These are phyloP conservation scores for Pholiota conissans DNA, from an alignment of 768 basidiomycete genomes.

Conservation along the genomic window DNA sequence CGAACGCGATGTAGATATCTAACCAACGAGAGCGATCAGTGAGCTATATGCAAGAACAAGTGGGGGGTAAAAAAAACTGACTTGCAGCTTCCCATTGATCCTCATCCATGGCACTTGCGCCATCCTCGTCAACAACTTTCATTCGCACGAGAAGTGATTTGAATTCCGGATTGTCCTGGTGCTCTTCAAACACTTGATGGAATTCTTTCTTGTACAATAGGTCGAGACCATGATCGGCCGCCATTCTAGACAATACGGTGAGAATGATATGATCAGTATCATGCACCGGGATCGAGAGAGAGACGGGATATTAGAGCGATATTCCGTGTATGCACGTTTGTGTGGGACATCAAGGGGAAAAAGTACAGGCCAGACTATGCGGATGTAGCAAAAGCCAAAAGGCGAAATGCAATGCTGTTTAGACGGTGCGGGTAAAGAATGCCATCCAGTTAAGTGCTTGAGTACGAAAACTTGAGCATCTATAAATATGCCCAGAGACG, in stretches of 20 bases:
- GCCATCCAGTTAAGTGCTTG: background rate
- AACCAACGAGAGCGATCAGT: background rate
- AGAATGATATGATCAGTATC: background rate
- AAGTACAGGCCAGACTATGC: background rate
- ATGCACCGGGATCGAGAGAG: background rate
- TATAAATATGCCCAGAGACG: background rate
- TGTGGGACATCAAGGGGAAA: background rate
- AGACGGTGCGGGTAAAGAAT: background rate
- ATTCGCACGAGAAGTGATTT: conserved; percentile 82
- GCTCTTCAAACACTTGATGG: conserved; percentile 83
- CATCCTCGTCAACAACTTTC: conserved; percentile 86
- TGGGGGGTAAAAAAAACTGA: conserved; percentile 42
- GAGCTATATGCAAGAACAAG: background rate
- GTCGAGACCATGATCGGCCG: conserved; percentile 75
- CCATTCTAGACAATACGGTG: conserved; percentile 56
- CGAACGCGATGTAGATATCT: conserved; percentile 96
- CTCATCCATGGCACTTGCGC: conserved; percentile 90
- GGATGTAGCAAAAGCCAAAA: background rate
- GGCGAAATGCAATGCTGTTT: background rate
- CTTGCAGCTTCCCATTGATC: conserved; percentile 99
- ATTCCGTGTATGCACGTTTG: background rate
- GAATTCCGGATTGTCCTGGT: conserved; percentile 79
- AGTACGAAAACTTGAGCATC: background rate
- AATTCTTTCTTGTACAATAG: conserved; percentile 86
- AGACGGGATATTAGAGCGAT: background rate